These are phyloP conservation scores for Fusarium nanum DNA, from an alignment of 2,329 filamentous ascomycete genomes.

Conservation along the genomic window DNA sequence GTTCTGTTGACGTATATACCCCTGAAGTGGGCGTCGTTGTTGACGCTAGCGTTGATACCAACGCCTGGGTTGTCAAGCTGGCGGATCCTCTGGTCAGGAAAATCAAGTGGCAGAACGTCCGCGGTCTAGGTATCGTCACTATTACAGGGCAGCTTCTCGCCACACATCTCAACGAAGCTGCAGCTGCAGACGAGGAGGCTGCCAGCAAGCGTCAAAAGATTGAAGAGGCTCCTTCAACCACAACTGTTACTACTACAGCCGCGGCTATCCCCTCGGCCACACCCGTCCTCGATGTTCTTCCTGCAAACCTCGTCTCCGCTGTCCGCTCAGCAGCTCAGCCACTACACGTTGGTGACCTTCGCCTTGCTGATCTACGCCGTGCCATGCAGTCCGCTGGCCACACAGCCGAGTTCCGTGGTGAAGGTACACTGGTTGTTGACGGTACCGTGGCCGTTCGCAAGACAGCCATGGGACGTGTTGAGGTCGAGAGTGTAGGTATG, in stretches of 20 bases:
- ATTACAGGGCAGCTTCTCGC: slow-evolving; percentile 77
- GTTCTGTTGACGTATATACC: slow-evolving; percentile 80
- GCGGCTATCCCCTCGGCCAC: slow-evolving; percentile 48
- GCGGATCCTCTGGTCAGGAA: slow-evolving; percentile 86
- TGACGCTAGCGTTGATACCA: slow-evolving; percentile 95
- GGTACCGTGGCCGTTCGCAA: slow-evolving; percentile 90
- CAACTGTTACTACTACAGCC: slow-evolving; percentile 42
- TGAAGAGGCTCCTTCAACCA: slow-evolving; percentile 48
- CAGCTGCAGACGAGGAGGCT: slow-evolving; percentile 56
- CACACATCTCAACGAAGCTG: slow-evolving; percentile 54
- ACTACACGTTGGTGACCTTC: slow-evolving; percentile 92
- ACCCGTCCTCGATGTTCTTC: slow-evolving; percentile 66
- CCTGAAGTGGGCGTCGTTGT: slow-evolving; percentile 79
- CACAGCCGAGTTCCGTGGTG: slow-evolving; percentile 90
- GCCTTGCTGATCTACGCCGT: slow-evolving; percentile 86
- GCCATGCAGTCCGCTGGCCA: slow-evolving; percentile 86
- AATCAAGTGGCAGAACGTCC: slow-evolving; percentile 94
- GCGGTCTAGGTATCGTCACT: slow-evolving; percentile 91
- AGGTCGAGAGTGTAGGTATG: slow-evolving; percentile 80
- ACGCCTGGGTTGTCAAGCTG: slow-evolving; percentile 95
- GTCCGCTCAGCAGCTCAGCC: slow-evolving; percentile 84
- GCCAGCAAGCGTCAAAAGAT: slow-evolving; percentile 64
- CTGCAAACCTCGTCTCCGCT: slow-evolving; percentile 72
- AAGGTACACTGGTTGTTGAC: slow-evolving; percentile 91
- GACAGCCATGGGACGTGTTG: slow-evolving; percentile 85